Percentiles rank a stretch among this genome's conserved stretches.
Evolutionary conservation across 345 rosid species (phyloP).

Genomic region (Litchi chinensis): DNA sequence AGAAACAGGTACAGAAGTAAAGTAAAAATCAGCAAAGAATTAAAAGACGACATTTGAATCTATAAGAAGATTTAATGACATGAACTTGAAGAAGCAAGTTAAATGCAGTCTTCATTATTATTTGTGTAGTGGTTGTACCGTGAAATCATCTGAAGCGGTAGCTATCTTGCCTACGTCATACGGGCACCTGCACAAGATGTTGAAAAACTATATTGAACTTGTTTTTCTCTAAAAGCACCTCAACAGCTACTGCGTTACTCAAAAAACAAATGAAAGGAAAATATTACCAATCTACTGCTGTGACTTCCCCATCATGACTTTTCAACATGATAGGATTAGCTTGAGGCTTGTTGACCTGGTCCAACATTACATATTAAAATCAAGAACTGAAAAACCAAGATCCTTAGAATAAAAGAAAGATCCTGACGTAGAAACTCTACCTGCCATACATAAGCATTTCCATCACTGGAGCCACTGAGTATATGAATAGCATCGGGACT

Average conservation of each 20-base stretch:
- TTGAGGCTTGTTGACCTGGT: constrained; percentile 73
- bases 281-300: constrained; percentile 87
- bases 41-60: neutral
- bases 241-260: neutral
- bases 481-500: constrained; percentile 83
- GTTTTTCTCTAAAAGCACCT: neutral
- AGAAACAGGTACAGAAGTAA: neutral
- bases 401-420: neutral
- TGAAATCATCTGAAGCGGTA: constrained; percentile 84
- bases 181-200: constrained; percentile 53
- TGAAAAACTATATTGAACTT: neutral
- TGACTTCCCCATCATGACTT: constrained; percentile 82
- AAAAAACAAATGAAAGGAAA: constrained; percentile 1
- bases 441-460: constrained; percentile 90
- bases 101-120: neutral
- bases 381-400: constrained; percentile 10
- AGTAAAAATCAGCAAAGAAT: neutral
- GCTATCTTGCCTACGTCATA: constrained; percentile 68
- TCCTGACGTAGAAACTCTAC: constrained; percentile 35
- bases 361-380: constrained; percentile 18
- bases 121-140: constrained; percentile 43
- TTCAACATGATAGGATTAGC: constrained; percentile 59
- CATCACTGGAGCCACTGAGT: constrained; percentile 91
- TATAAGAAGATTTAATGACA: neutral
- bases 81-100: neutral